Percentiles rank a stretch among this genome's conserved stretches.
phyloP scores from a whole-genome alignment of 805 yeast genomes.

The Brettanomyces anomalus region DNA sequence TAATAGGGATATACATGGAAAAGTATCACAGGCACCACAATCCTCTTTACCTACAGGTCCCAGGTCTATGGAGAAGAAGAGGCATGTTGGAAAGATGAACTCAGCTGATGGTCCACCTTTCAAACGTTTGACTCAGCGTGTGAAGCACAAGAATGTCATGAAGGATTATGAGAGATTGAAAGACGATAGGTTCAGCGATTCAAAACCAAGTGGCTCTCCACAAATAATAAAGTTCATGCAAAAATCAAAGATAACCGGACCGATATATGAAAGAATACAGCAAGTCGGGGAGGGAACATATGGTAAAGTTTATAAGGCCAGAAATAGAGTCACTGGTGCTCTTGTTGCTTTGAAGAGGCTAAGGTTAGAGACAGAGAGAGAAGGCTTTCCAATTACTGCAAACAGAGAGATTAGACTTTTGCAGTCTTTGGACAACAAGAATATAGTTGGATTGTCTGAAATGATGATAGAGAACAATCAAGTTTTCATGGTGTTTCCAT shows the following conservation, averaged over 20 bases:
- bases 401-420: conserved; percentile 81
- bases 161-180: not conserved
- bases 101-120: not conserved
- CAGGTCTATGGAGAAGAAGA: conserved; percentile 4
- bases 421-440: conserved; percentile 74
- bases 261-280: conserved; percentile 56
- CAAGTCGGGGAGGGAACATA: conserved; percentile 99
- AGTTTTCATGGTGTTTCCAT: conserved; percentile 86
- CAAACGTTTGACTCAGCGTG: not conserved
- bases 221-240: conserved; percentile 12
- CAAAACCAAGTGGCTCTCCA: not conserved
- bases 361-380: conserved; percentile 78
- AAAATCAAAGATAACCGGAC: conserved; percentile 18
- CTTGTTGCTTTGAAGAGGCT: conserved; percentile 82
- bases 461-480: conserved; percentile 77
- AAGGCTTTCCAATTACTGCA: conserved; percentile 95
- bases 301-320: conserved; percentile 90
- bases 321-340: conserved; percentile 55
- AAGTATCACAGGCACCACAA: too few relatives aligned
- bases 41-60: conserved; percentile 14
- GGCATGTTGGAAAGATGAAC: not conserved
- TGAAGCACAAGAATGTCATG: conserved; percentile 3
- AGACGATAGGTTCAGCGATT: not conserved
- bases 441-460: conserved; percentile 74
- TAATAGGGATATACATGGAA: too few relatives aligned